Base-by-base conservation (phyloP, 805 yeast species). In the Ogataea naganishii region DNA sequence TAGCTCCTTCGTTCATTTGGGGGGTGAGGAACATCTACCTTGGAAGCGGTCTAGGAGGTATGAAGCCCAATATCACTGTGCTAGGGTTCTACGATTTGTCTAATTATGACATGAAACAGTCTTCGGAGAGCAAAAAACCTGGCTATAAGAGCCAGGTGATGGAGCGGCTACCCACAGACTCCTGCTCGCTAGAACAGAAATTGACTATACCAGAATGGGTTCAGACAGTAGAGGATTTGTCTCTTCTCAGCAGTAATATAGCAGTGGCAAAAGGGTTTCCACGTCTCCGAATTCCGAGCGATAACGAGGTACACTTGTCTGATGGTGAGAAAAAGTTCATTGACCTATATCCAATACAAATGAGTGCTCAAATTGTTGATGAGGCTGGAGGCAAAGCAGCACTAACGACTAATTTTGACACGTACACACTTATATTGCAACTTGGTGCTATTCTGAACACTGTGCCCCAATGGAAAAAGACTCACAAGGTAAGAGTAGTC, bases 1-100 rank as follows among this genome's bases (percentile, higher is more conserved):
- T 86, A 8, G 94, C 95, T 0, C 88, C 95, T 0, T 69, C 80
- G 2, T 64, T 92, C 24, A 80, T 86, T 0, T 89, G 97, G 96
- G 97, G 98, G 16, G 94, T 85, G 0, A 64, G 98, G 37, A 89
- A 89, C 49, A 86, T 92, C 7, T 86, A 73, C 35, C 53, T 89
- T 36, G 96, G 96, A 0, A 81, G 95, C 3, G 99, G 99, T 0
- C 62, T 92, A n/a, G 99, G 99, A 6, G 96, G 96, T 9, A 92
- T 92, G 98, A 80, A 74, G 45, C 98, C 98, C 2, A 92, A 92
- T 49, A 88, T 92, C 30, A 84, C 96, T 0, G 94, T 92, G 0
- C 37, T 92, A 19, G 97, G 97, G 0, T 86, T 86, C 46, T 83
- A 79, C 43, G 95, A 89, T 47, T 62, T 79, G 36, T 38, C 46